These are phyloP conservation scores for Macrolepiota dolichaula DNA, from an alignment of 768 basidiomycete species.

Conservation along the genomic window DNA sequence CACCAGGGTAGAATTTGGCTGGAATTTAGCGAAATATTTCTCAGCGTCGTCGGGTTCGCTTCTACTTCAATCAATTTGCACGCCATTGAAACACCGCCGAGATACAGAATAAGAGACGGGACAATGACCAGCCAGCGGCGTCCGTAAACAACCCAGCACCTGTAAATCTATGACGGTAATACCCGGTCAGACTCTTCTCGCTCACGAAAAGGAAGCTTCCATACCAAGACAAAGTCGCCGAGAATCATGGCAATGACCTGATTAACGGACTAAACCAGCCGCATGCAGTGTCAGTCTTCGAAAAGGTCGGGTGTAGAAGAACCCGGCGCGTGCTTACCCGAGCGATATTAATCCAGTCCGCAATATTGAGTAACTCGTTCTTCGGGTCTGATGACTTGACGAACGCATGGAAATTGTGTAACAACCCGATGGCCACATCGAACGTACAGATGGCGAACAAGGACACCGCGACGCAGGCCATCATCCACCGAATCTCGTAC, in stretches of 20 bases:
- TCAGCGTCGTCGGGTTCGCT: neutral
- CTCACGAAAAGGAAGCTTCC: neutral
- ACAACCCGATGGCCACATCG: constrained; percentile 7
- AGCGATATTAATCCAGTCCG: constrained; percentile 10
- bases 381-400: neutral
- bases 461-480: neutral
- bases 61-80: neutral
- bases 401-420: constrained; percentile 9
- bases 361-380: neutral
- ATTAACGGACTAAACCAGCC: constrained; percentile 2
- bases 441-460: constrained; percentile 7
- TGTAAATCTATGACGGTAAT: neutral
- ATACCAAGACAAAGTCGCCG: constrained; percentile 12
- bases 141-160: constrained; percentile 9
- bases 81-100: constrained; percentile 4
- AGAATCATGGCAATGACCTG: constrained; percentile 7
- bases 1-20: constrained; percentile 4
- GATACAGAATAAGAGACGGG: constrained; percentile 1
- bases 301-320: neutral
- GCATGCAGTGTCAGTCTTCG: neutral
- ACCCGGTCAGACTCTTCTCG: neutral
- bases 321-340: neutral
- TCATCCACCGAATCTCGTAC: constrained; percentile 9
- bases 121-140: constrained; percentile 8
- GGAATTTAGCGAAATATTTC: neutral